Conservation (phyloP, 2,329 filamentous ascomycete genomes). For the Thielaviopsis populi region DNA sequence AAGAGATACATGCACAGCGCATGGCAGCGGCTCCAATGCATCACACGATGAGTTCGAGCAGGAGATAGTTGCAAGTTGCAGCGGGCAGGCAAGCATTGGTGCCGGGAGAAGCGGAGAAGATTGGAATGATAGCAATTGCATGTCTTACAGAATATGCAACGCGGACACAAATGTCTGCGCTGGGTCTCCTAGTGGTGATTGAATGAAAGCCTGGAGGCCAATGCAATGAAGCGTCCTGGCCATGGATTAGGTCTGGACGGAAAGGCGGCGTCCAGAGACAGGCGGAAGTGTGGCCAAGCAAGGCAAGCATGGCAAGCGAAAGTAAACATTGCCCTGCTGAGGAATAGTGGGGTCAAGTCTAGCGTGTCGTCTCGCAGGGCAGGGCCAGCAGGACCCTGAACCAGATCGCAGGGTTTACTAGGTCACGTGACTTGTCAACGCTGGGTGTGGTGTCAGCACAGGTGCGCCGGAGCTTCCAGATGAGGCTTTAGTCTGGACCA, state of each 20-base stretch:
- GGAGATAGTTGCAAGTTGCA: too few relatives aligned
- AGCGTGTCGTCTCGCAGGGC: background rate
- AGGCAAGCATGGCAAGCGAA: too few relatives aligned
- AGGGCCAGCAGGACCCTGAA: background rate
- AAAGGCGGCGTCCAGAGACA: too few relatives aligned
- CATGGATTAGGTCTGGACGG: too few relatives aligned
- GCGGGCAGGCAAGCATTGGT: too few relatives aligned
- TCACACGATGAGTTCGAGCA: too few relatives aligned
- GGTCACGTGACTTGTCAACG: background rate
- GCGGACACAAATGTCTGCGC: too few relatives aligned
- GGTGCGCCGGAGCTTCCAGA: background rate
- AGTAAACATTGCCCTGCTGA: background rate
- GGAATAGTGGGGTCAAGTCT: conserved; percentile 1
- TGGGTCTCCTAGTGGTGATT: too few relatives aligned
- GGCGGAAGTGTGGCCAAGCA: background rate
- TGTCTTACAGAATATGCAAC: background rate
- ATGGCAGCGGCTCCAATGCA: background rate
- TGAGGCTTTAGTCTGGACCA: background rate
- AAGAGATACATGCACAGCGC: background rate
- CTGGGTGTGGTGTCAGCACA: background rate
- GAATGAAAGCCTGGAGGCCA: background rate
- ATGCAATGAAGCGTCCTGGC: background rate
- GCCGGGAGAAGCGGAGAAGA: too few relatives aligned
- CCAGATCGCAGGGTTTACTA: background rate
- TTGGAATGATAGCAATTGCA: background rate